Evolutionary conservation across 371 early-diverging fungal genomes (phyloP).

Genomic region (Mucor sp.): DNA sequence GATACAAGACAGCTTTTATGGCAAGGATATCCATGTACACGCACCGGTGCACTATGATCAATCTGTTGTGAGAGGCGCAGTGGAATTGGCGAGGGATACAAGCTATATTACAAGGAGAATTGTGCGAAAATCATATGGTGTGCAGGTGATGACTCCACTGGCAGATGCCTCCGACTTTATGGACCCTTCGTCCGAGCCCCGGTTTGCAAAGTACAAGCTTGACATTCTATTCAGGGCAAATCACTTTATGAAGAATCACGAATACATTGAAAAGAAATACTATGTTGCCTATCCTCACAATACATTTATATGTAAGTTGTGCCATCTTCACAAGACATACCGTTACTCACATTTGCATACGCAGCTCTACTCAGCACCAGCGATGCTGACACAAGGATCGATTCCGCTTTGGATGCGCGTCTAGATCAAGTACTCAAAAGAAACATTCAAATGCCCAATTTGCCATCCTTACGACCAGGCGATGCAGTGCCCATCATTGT

Average conservation of each 20-base stretch:
- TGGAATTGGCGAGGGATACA: constrained; percentile 11
- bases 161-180: neutral
- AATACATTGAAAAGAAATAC: constrained; percentile 7
- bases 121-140: constrained; percentile 10
- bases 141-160: constrained; percentile 4
- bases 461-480: neutral
- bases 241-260: neutral
- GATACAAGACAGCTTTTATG: neutral
- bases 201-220: constrained; percentile 1
- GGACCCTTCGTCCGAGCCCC: neutral
- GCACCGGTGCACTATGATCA: constrained; percentile 9
- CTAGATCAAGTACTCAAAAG: neutral
- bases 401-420: neutral
- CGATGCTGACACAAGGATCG: neutral
- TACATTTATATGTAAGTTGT: constrained; percentile 8
- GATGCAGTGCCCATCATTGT: constrained; percentile 6
- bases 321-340: neutral
- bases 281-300: constrained; percentile 11
- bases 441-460: constrained; percentile 8
- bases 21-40: neutral
- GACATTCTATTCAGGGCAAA: neutral
- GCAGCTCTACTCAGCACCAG: neutral
- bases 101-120: constrained; percentile 13
- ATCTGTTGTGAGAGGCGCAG: constrained; percentile 18
- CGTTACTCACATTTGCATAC: neutral